These are phyloP conservation scores for Pythium guiyangense DNA, from an alignment of 352 stramenopile species.

Conservation along the genomic window DNA sequence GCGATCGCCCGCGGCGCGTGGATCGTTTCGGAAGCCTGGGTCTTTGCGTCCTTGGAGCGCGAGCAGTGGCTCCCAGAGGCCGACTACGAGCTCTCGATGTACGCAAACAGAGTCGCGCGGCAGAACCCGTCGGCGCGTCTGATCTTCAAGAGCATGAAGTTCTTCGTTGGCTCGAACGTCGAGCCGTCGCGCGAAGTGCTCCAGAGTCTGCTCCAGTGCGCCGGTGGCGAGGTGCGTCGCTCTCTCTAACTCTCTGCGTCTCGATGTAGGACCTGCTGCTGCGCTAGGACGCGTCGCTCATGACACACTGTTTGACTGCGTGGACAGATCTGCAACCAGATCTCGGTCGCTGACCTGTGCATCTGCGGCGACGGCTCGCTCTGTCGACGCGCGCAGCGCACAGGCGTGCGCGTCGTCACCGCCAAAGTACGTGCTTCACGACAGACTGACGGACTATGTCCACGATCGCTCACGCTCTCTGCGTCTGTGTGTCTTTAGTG, in stretches of 20 bases:
- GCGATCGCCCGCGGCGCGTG: slow-evolving; percentile 73
- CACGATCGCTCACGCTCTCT: too few relatives aligned
- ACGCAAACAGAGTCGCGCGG: slow-evolving; percentile 42
- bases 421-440: slow-evolving; percentile 40
- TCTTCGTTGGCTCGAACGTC: slow-evolving; percentile 69
- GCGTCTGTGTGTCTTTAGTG: slow-evolving; percentile 21
- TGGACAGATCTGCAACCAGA: slow-evolving; percentile 68
- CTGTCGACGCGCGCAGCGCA: slow-evolving; percentile 50
- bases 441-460: neutral
- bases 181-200: slow-evolving; percentile 69
- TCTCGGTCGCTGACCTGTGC: slow-evolving; percentile 54
- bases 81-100: slow-evolving; percentile 55
- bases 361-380: slow-evolving; percentile 64
- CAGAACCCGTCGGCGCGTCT: slow-evolving; percentile 40
- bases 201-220: slow-evolving; percentile 66
- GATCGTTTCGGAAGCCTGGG: slow-evolving; percentile 79
- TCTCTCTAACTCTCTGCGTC: neutral
- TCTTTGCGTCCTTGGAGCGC: slow-evolving; percentile 70
- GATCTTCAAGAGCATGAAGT: slow-evolving; percentile 59
- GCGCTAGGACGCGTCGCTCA: neutral
- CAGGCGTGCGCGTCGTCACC: slow-evolving; percentile 50
- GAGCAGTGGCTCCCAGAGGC: slow-evolving; percentile 68
- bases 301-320: neutral
- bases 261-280: neutral
- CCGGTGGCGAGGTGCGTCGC: slow-evolving; percentile 58